These are phyloP conservation scores for Leccinum cinnamomeum DNA, from an alignment of 1,284 basidiomycete genomes.

Conservation along the genomic window DNA sequence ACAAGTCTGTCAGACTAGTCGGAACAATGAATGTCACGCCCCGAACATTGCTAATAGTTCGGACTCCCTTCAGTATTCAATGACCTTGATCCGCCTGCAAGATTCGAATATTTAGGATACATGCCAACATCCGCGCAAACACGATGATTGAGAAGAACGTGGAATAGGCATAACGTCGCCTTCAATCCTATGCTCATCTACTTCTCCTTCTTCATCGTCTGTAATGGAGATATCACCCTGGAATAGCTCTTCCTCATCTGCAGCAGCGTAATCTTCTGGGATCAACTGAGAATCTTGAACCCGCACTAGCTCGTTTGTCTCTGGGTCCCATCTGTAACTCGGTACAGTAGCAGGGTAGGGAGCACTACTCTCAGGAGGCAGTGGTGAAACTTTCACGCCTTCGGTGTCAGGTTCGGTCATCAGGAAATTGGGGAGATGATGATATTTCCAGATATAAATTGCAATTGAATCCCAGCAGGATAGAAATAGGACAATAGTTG, in stretches of 20 bases:
- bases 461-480: too few relatives aligned
- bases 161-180: conserved; percentile 23
- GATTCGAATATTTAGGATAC: too few relatives aligned
- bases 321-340: conserved; percentile 18
- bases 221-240: not conserved
- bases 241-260: not conserved
- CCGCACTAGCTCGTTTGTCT: not conserved
- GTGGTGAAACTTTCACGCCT: conserved; percentile 1
- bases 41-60: too few relatives aligned
- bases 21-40: too few relatives aligned
- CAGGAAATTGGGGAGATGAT: too few relatives aligned
- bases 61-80: too few relatives aligned
- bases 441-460: too few relatives aligned
- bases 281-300: not conserved
- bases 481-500: too few relatives aligned
- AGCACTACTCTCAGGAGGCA: not conserved
- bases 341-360: not conserved
- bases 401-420: not conserved
- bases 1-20: too few relatives aligned
- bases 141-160: too few relatives aligned
- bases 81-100: too few relatives aligned
- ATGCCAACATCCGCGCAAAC: too few relatives aligned
- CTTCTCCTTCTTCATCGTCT: not conserved
- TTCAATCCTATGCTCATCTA: conserved; percentile 2
- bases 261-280: not conserved